phyloP scores from a whole-genome alignment of 805 yeast species.

The Metschnikowia anglica region DNA sequence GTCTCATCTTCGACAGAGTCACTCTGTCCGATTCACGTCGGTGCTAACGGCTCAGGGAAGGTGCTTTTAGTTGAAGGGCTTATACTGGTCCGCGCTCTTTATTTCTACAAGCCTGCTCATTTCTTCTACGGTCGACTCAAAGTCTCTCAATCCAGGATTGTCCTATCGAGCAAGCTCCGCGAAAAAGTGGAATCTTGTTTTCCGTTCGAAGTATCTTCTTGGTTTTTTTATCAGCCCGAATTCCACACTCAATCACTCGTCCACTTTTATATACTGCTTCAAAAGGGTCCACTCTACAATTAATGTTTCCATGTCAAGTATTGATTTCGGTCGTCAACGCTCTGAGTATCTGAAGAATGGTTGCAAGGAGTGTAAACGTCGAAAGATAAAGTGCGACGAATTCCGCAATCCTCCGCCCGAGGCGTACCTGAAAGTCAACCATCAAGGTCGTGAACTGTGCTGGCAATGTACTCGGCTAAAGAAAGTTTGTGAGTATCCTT shows the following conservation, averaged over 20 bases:
- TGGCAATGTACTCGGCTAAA: slow-evolving; percentile 35
- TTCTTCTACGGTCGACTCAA: no score
- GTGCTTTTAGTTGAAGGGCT: no score
- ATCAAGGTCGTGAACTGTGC: slow-evolving; percentile 30
- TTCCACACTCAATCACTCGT: not conserved
- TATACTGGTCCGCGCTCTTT: no score
- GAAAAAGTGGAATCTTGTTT: no score
- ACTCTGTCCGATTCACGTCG: no score
- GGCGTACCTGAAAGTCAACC: slow-evolving; percentile 15
- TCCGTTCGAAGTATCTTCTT: no score
- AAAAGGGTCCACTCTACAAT: not conserved
- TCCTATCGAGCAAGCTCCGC: no score
- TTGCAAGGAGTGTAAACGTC: slow-evolving; percentile 43
- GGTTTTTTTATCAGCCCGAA: no score
- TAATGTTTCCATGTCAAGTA: slow-evolving; percentile 8
- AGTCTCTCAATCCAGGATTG: no score
- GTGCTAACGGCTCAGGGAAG: no score
- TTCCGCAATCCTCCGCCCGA: slow-evolving; percentile 18
- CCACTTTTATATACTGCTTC: not conserved
- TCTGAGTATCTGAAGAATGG: slow-evolving; percentile 39
- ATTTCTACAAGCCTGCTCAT: no score
- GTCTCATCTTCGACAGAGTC: no score
- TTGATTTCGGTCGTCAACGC: slow-evolving; percentile 9
- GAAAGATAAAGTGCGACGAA: slow-evolving; percentile 45
- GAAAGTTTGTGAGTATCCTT: slow-evolving; percentile 39